A percentile compares a stretch with the other conserved stretches of the same genome.
These are phyloP conservation scores for Floccularia luteovirens DNA, from an alignment of 768 basidiomycete species.

Conservation along the genomic window DNA sequence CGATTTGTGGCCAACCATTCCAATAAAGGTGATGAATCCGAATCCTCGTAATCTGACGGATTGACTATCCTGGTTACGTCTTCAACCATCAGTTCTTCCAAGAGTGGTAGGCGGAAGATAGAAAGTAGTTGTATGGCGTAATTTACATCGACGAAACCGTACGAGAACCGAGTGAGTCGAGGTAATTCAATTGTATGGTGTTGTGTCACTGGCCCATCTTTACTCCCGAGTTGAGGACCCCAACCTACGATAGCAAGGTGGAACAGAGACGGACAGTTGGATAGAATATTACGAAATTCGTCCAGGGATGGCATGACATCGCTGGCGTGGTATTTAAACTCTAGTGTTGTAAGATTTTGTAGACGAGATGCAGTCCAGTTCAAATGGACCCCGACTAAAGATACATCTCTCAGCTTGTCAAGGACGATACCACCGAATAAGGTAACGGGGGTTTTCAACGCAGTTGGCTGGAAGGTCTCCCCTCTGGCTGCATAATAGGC, in stretches of 20 bases:
- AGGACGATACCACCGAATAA: conserved; percentile 35
- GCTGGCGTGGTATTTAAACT: conserved; percentile 47
- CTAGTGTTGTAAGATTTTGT: conserved; percentile 33
- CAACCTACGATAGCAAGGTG: conserved; percentile 44
- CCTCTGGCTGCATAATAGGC: conserved; percentile 42
- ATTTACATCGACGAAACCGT: conserved; percentile 36
- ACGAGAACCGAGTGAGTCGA: conserved; percentile 22
- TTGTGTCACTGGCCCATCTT: background rate
- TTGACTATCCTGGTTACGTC: conserved; percentile 34
- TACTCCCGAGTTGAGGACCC: conserved; percentile 18
- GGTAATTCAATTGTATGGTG: conserved; percentile 16
- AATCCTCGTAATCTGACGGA: conserved; percentile 16
- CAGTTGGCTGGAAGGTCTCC: conserved; percentile 34
- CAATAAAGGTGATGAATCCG: conserved; percentile 29
- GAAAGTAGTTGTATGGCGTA: conserved; percentile 31
- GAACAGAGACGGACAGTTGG: conserved; percentile 30
- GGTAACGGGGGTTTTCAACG: conserved; percentile 27
- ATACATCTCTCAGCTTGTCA: conserved; percentile 27
- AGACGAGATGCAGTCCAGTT: conserved; percentile 40
- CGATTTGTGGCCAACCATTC: conserved; percentile 17
- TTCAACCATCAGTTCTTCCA: conserved; percentile 33
- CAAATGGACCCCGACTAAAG: conserved; percentile 50
- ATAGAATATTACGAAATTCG: conserved; percentile 36
- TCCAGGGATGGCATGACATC: conserved; percentile 47
- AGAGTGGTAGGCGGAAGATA: conserved; percentile 24